phyloP scores from a whole-genome alignment of 495 filamentous ascomycete species.

The Penicillium manginii region DNA sequence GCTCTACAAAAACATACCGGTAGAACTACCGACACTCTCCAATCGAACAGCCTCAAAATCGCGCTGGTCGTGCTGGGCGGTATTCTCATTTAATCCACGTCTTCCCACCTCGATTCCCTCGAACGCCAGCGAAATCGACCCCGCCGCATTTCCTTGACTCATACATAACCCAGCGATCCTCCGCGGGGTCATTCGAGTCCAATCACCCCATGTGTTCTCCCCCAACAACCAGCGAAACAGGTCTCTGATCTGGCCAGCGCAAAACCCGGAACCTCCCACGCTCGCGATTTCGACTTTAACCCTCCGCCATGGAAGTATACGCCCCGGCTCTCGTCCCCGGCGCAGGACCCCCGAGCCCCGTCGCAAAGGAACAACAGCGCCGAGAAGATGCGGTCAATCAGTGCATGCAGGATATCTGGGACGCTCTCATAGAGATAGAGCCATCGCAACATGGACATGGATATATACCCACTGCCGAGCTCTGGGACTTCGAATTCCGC shows the following conservation, averaged over 20 bases:
- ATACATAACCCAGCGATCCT: constrained; percentile 4
- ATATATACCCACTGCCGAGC: constrained; percentile 7
- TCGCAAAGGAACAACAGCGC: constrained; percentile 1
- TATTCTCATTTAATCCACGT: not conserved
- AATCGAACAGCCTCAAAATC: constrained; percentile 16
- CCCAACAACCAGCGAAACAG: constrained; percentile 12
- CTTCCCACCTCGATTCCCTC: not conserved
- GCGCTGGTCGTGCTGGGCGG: constrained; percentile 31
- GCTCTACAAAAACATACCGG: not conserved
- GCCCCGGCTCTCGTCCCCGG: constrained; percentile 4
- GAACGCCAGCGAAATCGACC: not conserved
- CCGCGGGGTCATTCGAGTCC: constrained; percentile 11
- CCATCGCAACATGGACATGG: no score
- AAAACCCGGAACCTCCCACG: not conserved
- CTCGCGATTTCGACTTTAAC: constrained; percentile 18
- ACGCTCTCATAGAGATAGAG: constrained; percentile 3
- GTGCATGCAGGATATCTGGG: constrained; percentile 22
- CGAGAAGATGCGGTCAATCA: constrained; percentile 13
- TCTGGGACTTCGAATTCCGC: constrained; percentile 22
- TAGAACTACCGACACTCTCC: not conserved
- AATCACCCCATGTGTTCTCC: constrained; percentile 26
- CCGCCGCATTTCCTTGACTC: constrained; percentile 11
- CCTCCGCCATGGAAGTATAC: constrained; percentile 18
- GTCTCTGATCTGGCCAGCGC: constrained; percentile 20
- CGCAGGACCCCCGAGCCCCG: constrained; percentile 1